Conservation (phyloP, 2,329 filamentous ascomycete species). For the Seiridium unicorne region DNA sequence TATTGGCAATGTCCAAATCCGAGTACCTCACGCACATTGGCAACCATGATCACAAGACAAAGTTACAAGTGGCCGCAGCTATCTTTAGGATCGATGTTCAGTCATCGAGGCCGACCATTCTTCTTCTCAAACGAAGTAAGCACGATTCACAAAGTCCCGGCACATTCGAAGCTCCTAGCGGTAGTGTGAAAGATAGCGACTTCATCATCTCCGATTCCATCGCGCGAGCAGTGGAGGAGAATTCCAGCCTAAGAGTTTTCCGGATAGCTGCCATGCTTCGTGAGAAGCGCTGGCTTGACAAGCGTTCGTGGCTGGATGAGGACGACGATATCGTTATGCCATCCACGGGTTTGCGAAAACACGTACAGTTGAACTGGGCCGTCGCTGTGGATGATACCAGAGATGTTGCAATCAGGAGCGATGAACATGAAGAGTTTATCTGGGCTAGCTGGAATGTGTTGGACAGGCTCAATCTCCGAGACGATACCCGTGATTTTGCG, state of each 20-base stretch:
- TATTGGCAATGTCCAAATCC: conserved; percentile 28
- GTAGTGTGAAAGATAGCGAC: conserved; percentile 22
- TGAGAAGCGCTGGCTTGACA: conserved; percentile 5
- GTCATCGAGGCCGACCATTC: conserved; percentile 20
- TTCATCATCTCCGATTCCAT: conserved; percentile 27
- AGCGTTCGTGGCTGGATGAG: conserved; percentile 10
- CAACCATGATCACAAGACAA: conserved; percentile 12
- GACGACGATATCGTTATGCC: background rate
- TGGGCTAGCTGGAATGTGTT: conserved; percentile 21
- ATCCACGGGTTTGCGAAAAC: background rate
- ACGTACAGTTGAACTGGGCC: conserved; percentile 24
- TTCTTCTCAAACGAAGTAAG: conserved; percentile 20
- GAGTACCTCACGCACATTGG: conserved; percentile 20
- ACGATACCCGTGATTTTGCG: conserved; percentile 18
- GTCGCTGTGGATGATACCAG: conserved; percentile 25
- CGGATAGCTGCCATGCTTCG: conserved; percentile 22
- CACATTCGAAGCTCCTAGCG: conserved; percentile 21
- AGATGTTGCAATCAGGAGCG: conserved; percentile 22
- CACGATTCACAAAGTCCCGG: background rate
- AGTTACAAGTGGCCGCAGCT: conserved; percentile 23
- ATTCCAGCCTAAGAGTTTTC: conserved; percentile 21
- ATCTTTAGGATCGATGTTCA: conserved; percentile 24
- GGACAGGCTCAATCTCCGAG: conserved; percentile 14
- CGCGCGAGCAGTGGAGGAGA: conserved; percentile 20
- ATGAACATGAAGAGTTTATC: conserved; percentile 28